phyloP scores from a whole-genome alignment of 2,329 filamentous ascomycete genomes.

The Arthroderma sp. region DNA sequence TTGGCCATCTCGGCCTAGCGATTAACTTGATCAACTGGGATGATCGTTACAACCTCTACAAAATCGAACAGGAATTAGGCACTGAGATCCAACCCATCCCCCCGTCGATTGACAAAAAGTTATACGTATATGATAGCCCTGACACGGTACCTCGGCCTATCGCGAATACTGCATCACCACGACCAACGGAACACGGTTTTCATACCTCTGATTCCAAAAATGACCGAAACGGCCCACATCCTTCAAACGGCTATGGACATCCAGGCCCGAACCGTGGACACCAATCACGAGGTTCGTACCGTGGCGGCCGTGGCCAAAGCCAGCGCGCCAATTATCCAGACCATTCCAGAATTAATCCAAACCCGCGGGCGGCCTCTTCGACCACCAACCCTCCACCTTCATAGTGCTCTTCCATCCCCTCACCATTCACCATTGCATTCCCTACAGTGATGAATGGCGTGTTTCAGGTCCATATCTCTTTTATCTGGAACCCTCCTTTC shows the following conservation, averaged over 20 bases:
- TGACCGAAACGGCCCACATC: slow-evolving; percentile 23
- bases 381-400: slow-evolving; percentile 7
- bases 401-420: background rate
- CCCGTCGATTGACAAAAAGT: slow-evolving; percentile 83
- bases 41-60: slow-evolving; percentile 95
- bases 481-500: no score
- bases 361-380: slow-evolving; percentile 12
- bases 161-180: slow-evolving; percentile 37
- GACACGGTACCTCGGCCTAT: slow-evolving; percentile 85
- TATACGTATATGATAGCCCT: slow-evolving; percentile 95
- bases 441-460: no score
- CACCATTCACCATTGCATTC: no score
- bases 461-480: no score
- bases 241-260: slow-evolving; percentile 20
- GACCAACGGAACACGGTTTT: slow-evolving; percentile 6
- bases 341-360: slow-evolving; percentile 16
- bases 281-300: slow-evolving; percentile 26
- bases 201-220: slow-evolving; percentile 20
- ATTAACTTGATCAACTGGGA: slow-evolving; percentile 99
- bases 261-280: slow-evolving; percentile 25
- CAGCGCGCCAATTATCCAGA: slow-evolving; percentile 27
- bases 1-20: slow-evolving; percentile 89
- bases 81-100: slow-evolving; percentile 98
- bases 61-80: slow-evolving; percentile 91
- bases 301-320: slow-evolving; percentile 31